Evolutionary conservation across 768 basidiomycete genomes (phyloP).

Genomic region (Fibroporia radiculosa): DNA sequence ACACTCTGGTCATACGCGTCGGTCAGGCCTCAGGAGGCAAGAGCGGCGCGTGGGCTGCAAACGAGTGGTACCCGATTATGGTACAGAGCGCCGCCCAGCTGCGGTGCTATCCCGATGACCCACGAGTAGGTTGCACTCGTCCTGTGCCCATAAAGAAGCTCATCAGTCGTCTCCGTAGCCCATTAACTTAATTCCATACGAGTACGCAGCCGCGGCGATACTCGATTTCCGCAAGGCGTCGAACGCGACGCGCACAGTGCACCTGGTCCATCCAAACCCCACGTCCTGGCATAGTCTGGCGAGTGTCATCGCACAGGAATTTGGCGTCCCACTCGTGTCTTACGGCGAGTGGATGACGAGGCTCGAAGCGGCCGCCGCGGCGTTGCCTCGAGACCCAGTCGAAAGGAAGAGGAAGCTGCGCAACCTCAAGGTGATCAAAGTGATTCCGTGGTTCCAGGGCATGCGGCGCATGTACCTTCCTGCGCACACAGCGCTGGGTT

Average conservation of each 20-base stretch:
- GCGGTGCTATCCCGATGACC: slow-evolving; percentile 18
- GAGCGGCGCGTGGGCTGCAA: slow-evolving; percentile 35
- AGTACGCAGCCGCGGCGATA: slow-evolving; percentile 29
- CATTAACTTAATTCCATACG: slow-evolving; percentile 37
- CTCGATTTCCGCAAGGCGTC: slow-evolving; percentile 19
- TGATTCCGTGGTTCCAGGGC: slow-evolving; percentile 1
- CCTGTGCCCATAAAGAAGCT: slow-evolving; percentile 23
- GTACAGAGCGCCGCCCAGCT: slow-evolving; percentile 1
- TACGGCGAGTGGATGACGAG: slow-evolving; percentile 20
- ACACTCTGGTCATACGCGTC: slow-evolving; percentile 31
- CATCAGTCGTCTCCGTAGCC: slow-evolving; percentile 16
- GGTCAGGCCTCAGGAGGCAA: slow-evolving; percentile 39
- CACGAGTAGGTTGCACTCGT: slow-evolving; percentile 11
- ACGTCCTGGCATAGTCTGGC: slow-evolving; percentile 21
- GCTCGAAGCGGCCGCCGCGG: background rate
- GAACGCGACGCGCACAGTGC: slow-evolving; percentile 16
- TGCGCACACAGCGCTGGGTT: background rate
- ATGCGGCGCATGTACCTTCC: background rate
- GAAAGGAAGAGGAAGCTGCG: background rate
- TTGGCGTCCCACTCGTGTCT: slow-evolving; percentile 19
- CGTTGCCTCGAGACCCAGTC: background rate
- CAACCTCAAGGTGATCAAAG: background rate
- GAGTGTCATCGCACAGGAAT: slow-evolving; percentile 8
- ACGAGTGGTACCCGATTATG: slow-evolving; percentile 36
- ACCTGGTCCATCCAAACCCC: slow-evolving; percentile 33